Evolutionary conservation across 164 flowering plant genomes (phyloP), one percentile per base, ranked within the genome.

Genomic region (Cinnamomum chago): DNA sequence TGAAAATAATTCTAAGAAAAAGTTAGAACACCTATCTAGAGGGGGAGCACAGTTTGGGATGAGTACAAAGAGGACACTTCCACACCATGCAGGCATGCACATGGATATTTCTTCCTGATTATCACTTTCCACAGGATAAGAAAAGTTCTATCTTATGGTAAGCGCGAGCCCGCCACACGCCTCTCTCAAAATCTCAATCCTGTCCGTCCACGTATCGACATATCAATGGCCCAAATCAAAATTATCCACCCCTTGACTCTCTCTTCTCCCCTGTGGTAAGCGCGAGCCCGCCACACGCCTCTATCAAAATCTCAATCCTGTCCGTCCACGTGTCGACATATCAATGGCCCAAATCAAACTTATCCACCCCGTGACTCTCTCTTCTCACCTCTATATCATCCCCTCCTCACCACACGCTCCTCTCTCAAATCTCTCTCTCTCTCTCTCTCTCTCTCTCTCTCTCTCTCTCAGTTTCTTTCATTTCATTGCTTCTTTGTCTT

Each of bases 251-350:
- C 25, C 25, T 24, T 24, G 25, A 24, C 25, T 24, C 25, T 24
- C 25, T 24, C 25, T 24, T 24, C 25, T 24, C 25, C 25, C 25
- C 25, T 24, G n/a, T n/a, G n/a, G n/a, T n/a, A n/a, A 74, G 78
- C 97, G 87, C 88, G 88, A 84, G 92, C 74, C 35, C 14, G 74
- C 86, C 96, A 93, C 98, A 85, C 93, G 84, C 98, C 75, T 58
- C 25, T 6, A 3, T 25, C 65, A 62, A 51, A 40, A n/a, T 65
- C 35, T 25, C 74, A 73, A 84, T 89, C 89, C 28, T 5, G 0
- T 1, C 85, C 91, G 55, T 83, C 89, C 95, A 89, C 88, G 79
- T 89, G 69, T 28, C 22, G 15, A 64, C 15, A 69, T 62, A 68
- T 0, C 27, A 2, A 13, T 74, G 88, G 86, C 70, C 72, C 73